phyloP scores from a whole-genome alignment of 2,329 filamentous ascomycete species.

The Penicillium brevicompactum region DNA sequence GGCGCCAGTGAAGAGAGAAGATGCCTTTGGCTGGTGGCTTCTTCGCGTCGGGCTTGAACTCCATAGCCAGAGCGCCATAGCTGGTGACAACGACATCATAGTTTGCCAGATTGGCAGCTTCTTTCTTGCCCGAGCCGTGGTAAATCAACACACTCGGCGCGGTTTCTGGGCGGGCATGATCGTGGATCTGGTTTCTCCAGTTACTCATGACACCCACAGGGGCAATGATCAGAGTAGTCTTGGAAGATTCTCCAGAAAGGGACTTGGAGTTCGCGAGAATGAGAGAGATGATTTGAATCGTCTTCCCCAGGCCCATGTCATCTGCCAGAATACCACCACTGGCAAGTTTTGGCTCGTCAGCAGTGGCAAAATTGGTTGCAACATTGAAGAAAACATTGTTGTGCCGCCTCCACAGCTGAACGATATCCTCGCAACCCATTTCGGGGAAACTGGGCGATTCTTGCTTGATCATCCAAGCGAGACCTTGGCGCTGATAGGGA shows the following conservation, averaged over 20 bases:
- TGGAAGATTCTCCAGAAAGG: conserved; percentile 49
- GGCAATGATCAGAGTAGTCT: conserved; percentile 75
- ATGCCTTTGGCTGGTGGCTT: conserved; percentile 53
- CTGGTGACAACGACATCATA: conserved; percentile 82
- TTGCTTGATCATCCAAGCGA: conserved; percentile 79
- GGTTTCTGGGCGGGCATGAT: conserved; percentile 68
- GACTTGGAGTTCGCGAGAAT: conserved; percentile 61
- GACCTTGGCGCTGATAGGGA: conserved; percentile 76
- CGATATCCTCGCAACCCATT: conserved; percentile 59
- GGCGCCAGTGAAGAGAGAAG: conserved; percentile 71
- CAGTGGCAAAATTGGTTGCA: conserved; percentile 69
- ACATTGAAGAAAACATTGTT: conserved; percentile 63
- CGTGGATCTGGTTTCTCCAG: conserved; percentile 77
- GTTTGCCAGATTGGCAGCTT: conserved; percentile 60
- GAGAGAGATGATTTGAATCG: conserved; percentile 79
- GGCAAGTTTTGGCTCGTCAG: conserved; percentile 62
- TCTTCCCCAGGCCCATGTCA: conserved; percentile 92
- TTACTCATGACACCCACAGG: conserved; percentile 89
- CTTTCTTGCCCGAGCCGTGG: conserved; percentile 65
- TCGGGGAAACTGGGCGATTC: conserved; percentile 70
- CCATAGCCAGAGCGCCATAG: conserved; percentile 73
- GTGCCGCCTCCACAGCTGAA: conserved; percentile 75
- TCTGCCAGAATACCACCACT: conserved; percentile 85
- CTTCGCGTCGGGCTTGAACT: conserved; percentile 57
- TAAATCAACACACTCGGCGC: conserved; percentile 71